A percentile compares a stretch with the other conserved stretches of the same genome.
These are phyloP conservation scores for Boletellus ananas DNA, from an alignment of 768 basidiomycete species.

Conservation along the genomic window DNA sequence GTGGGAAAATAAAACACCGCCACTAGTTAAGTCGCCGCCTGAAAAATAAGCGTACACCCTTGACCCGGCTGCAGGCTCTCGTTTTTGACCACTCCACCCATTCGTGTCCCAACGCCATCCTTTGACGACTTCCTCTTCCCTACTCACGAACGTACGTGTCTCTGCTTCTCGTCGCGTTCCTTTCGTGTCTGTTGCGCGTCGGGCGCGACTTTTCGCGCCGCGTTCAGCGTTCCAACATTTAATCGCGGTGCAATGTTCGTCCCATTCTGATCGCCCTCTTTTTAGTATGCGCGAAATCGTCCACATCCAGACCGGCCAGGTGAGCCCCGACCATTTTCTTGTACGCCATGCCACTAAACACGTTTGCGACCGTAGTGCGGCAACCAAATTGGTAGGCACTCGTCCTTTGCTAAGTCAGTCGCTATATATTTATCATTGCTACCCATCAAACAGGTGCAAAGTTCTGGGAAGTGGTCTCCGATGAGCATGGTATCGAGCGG, in stretches of 20 bases:
- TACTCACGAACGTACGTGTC: slow-evolving; percentile 31
- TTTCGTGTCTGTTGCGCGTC: slow-evolving; percentile 26
- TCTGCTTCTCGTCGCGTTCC: slow-evolving; percentile 14
- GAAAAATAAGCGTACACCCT: slow-evolving; percentile 37
- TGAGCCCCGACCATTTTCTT: slow-evolving; percentile 33
- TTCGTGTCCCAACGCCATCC: slow-evolving; percentile 32
- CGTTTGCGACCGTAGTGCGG: slow-evolving; percentile 64
- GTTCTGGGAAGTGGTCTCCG: slow-evolving; percentile 98
- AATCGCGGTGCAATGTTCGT: slow-evolving; percentile 12
- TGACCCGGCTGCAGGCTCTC: slow-evolving; percentile 33
- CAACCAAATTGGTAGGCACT: slow-evolving; percentile 92
- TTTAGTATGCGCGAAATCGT: slow-evolving; percentile 98
- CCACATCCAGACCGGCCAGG: slow-evolving; percentile 99
- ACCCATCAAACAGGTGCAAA: slow-evolving; percentile 63
- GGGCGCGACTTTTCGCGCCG: slow-evolving; percentile 19
- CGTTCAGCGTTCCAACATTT: slow-evolving; percentile 20
- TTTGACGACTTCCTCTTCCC: slow-evolving; percentile 26
- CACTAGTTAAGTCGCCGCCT: slow-evolving; percentile 33
- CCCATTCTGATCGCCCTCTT: slow-evolving; percentile 27
- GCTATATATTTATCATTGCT: slow-evolving; percentile 14
- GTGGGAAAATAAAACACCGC: slow-evolving; percentile 22
- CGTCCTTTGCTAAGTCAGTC: slow-evolving; percentile 13
- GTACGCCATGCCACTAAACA: slow-evolving; percentile 22
- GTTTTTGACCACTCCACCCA: slow-evolving; percentile 35
- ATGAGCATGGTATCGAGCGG: slow-evolving; percentile 94